A percentile compares a stretch with the other conserved stretches of the same genome.
phyloP scores from a whole-genome alignment of 768 basidiomycete genomes.

The Kwoniella dejecticola region DNA sequence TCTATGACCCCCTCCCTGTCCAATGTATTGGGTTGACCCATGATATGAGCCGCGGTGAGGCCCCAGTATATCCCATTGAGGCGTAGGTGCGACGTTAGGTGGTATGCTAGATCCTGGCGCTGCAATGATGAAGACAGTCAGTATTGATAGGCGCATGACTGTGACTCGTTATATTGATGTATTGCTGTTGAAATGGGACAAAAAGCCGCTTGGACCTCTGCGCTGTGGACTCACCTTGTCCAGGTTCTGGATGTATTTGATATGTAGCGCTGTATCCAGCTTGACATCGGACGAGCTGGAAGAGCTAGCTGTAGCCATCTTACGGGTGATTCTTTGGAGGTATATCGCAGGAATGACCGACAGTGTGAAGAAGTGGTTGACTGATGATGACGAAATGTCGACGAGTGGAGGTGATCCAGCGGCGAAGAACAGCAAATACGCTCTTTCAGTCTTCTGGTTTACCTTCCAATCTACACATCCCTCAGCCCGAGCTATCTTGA shows the following conservation, averaged over 20 bases:
- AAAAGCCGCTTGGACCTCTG: background rate
- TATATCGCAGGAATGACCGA: too few species aligned
- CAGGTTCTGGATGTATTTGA: conserved; percentile 73
- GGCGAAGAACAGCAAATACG: conserved; percentile 2
- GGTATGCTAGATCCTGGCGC: conserved; percentile 82
- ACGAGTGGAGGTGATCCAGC: conserved; percentile 20
- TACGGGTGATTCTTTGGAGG: too few species aligned
- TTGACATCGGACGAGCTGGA: conserved; percentile 4
- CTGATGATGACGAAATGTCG: background rate
- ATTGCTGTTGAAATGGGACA: background rate
- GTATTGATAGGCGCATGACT: too few species aligned
- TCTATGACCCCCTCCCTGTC: conserved; percentile 78
- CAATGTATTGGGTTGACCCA: conserved; percentile 76
- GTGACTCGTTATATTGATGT: too few species aligned
- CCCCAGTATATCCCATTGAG: conserved; percentile 98
- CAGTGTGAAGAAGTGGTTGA: too few species aligned
- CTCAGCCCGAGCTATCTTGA: too few species aligned
- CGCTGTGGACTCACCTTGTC: conserved; percentile 61
- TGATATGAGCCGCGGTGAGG: conserved; percentile 77
- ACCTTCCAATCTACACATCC: too few species aligned
- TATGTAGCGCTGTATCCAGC: conserved; percentile 65
- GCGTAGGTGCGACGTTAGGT: conserved; percentile 87
- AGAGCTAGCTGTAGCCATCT: background rate
- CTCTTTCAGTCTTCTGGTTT: background rate
- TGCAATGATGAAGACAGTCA: conserved; percentile 25